These are phyloP conservation scores for Neltuma alba DNA, from an alignment of 306 rosid genomes.

Conservation along the genomic window DNA sequence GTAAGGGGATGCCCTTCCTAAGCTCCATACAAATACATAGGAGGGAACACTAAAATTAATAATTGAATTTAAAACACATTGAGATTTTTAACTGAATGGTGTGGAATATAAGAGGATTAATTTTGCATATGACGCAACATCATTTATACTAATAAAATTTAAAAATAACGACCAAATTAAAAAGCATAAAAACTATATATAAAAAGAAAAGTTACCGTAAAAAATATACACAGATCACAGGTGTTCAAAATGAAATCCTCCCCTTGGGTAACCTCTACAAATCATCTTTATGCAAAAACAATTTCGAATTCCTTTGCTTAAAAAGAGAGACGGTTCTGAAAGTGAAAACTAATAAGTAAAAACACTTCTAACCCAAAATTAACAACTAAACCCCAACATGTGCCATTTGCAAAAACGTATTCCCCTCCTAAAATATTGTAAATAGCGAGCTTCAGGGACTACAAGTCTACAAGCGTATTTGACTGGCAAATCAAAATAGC, in stretches of 20 bases:
- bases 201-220: neutral
- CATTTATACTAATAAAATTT: too few relatives aligned
- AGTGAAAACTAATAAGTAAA: slow-evolving; percentile 17
- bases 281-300: neutral
- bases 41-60: too few relatives aligned
- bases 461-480: neutral
- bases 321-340: neutral
- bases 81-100: too few relatives aligned
- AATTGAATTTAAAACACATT: too few relatives aligned
- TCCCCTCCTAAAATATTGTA: slow-evolving; percentile 7
- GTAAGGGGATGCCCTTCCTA: too few relatives aligned
- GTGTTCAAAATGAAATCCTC: neutral
- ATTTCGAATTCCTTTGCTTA: neutral
- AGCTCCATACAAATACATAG: too few relatives aligned
- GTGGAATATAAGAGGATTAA: too few relatives aligned
- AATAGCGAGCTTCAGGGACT: slow-evolving; percentile 14
- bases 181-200: neutral
- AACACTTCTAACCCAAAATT: slow-evolving; percentile 13
- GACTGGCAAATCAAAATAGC: slow-evolving; percentile 22
- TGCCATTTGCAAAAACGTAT: neutral
- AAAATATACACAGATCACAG: neutral
- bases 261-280: neutral
- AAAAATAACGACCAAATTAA: neutral
- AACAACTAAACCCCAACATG: neutral
- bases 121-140: too few relatives aligned